A percentile compares a stretch with the other conserved stretches of the same genome.
phyloP scores from a whole-genome alignment of 139 green algal genomes.

The Microglena sp. region DNA sequence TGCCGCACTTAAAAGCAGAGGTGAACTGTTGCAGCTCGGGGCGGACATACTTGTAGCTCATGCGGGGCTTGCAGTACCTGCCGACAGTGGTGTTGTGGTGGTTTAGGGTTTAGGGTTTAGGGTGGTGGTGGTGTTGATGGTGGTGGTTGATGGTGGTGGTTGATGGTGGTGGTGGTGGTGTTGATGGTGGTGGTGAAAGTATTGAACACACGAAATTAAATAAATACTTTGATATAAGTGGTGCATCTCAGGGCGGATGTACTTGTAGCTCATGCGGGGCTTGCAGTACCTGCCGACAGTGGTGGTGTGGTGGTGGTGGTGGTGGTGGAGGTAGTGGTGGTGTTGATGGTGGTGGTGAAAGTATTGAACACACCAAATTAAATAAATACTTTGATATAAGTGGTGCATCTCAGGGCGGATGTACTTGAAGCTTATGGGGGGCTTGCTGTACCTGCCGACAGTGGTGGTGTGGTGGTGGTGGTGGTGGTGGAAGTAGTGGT shows the following conservation, averaged over 20 bases:
- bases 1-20: conserved; percentile 66
- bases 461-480: conserved; percentile 16
- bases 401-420: too few species aligned
- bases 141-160: too few species aligned
- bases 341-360: background rate
- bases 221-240: too few species aligned
- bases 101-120: too few species aligned
- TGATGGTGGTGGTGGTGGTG: too few species aligned
- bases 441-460: conserved; percentile 64
- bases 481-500: conserved; percentile 68
- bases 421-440: conserved; percentile 41
- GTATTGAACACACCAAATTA: too few species aligned
- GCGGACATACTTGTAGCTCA: conserved; percentile 36
- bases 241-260: conserved; percentile 30
- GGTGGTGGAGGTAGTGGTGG: too few species aligned
- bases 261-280: conserved; percentile 42
- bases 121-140: too few species aligned
- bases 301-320: too few species aligned
- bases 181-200: background rate
- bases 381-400: too few species aligned
- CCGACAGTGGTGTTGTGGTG: too few species aligned
- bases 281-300: conserved; percentile 70
- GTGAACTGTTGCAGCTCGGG: conserved; percentile 47
- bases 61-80: conserved; percentile 60
- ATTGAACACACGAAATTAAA: too few species aligned